Base-by-base conservation (phyloP, 805 yeast genomes). In the Tetrapisispora fleetii region DNA sequence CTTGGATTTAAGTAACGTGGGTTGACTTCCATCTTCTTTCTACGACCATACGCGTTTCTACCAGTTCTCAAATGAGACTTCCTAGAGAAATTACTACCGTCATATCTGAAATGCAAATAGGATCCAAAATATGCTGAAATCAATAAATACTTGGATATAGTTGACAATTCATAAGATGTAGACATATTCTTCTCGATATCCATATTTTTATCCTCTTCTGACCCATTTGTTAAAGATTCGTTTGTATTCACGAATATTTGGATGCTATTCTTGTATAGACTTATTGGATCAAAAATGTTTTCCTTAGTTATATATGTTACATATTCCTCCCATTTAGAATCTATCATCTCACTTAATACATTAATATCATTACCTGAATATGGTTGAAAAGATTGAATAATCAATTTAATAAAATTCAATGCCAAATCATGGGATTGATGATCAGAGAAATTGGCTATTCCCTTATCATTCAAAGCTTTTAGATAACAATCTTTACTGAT, bases 71-170 rank as follows among this genome's bases (percentile, higher is more conserved):
- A 69, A 38, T 54, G 54, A 9, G 59, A 48, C 45, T 57, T 63
- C 51, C 74, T 79, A 32, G 96, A 83, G 58, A 86, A 90, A 47
- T 77, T 69, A 46, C 79, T 76, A 57, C 80, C 68, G 63, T 89
- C 97, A 58, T 75, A 76, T 51, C 78, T 76, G 2, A 83, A 80
- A 30, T 83, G 85, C 48, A 80, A 78, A 59, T 77, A 85, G 0
- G 96, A 87, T 0, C 95, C 95, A 43, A 89, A 67, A 62, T 84
- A 90, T 0, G 95, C 81, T 1, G 96, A 87, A 32, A 88, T 75
- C 16, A 89, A 65, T n/a, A 90, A 65, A 58, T 76, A 86, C 58
- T 85, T 84, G 2, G 91, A 76, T 45, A 77, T 74, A 9, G 59
- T 60, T 0, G 90, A 79, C 39, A 85, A 66, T 53, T 80, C 82